Conservation (phyloP, 148 eudicot species). For the Persicaria tinctoria region DNA sequence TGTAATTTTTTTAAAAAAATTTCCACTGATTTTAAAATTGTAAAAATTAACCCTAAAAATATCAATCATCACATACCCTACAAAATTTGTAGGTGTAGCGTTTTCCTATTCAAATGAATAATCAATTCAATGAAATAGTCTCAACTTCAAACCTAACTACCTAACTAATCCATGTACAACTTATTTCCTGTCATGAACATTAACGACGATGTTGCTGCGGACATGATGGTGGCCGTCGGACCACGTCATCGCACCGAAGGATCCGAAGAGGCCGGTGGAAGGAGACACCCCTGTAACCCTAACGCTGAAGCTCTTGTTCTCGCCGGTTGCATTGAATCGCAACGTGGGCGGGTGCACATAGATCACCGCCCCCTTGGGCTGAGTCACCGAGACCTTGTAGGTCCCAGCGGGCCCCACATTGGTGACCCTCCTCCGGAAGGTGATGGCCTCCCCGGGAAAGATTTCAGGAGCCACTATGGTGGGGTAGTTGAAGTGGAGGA, state of each 20-base stretch:
- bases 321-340: slow-evolving; percentile 32
- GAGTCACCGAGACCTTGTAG: slow-evolving; percentile 24
- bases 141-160: no score
- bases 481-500: slow-evolving; percentile 46
- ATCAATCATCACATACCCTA: no score
- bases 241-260: slow-evolving; percentile 50
- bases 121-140: no score
- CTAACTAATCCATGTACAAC: no score
- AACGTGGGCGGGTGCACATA: slow-evolving; percentile 37
- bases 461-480: slow-evolving; percentile 37
- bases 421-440: slow-evolving; percentile 41
- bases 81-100: no score
- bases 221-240: slow-evolving; percentile 53
- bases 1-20: no score
- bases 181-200: background rate
- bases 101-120: no score
- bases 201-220: slow-evolving; percentile 43
- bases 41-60: no score
- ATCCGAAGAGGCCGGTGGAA: slow-evolving; percentile 5
- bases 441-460: slow-evolving; percentile 22
- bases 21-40: no score
- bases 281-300: slow-evolving; percentile 16
- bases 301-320: slow-evolving; percentile 37
- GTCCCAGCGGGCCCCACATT: slow-evolving; percentile 52
- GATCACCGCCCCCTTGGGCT: slow-evolving; percentile 27